Percentiles rank a stretch among this genome's conserved stretches.
Evolutionary conservation across 352 stramenopile genomes (phyloP).

Genomic region (Phytopythium boreale): DNA sequence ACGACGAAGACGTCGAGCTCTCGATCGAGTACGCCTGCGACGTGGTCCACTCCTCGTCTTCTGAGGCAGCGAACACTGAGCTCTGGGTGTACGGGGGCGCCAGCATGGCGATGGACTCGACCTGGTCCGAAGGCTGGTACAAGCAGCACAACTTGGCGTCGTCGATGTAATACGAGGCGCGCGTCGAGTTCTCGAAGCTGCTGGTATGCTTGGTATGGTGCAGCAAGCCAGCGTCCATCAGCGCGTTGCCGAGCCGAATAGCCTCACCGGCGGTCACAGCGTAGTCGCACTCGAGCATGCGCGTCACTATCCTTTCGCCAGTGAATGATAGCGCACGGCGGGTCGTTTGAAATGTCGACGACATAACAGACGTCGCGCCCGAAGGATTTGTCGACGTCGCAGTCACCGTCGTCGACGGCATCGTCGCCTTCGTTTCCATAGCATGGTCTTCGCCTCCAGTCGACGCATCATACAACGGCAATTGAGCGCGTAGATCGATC

Average conservation of each 20-base stretch:
- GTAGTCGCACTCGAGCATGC: slow-evolving; percentile 27
- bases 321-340: not conserved
- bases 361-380: not conserved
- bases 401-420: slow-evolving; percentile 2
- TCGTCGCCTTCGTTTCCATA: not conserved
- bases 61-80: not conserved
- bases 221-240: slow-evolving; percentile 47
- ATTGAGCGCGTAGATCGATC: slow-evolving; percentile 2
- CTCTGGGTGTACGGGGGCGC: not conserved
- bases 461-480: not conserved
- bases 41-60: slow-evolving; percentile 8
- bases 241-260: slow-evolving; percentile 36
- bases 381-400: not conserved
- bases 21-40: slow-evolving; percentile 5
- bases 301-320: slow-evolving; percentile 4
- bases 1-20: slow-evolving; percentile 7
- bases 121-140: not conserved
- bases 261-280: slow-evolving; percentile 21
- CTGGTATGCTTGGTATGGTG: slow-evolving; percentile 37
- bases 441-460: slow-evolving; percentile 3
- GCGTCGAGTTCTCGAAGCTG: slow-evolving; percentile 12
- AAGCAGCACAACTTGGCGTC: slow-evolving; percentile 26
- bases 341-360: not conserved
- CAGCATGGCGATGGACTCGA: slow-evolving; percentile 4
- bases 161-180: slow-evolving; percentile 38